Conservation (phyloP, 176 grass and related monocot species). For the Elymus sibiricus region DNA sequence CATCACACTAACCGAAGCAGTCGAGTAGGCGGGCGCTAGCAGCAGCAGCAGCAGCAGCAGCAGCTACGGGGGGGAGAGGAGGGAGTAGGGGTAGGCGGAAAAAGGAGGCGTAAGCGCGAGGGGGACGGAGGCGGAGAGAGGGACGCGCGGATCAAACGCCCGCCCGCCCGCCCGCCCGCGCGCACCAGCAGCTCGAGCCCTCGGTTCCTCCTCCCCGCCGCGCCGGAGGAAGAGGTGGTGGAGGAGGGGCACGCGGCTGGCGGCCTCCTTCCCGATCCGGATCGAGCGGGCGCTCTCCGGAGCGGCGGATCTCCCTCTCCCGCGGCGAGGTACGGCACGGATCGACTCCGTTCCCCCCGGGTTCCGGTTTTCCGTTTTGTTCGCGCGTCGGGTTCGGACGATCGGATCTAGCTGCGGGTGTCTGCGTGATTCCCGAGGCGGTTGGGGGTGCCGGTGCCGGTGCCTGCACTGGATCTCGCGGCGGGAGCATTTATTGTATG, state of each 20-base stretch:
- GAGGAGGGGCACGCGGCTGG: background rate
- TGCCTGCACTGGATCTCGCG: slow-evolving; percentile 9
- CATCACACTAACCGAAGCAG: background rate
- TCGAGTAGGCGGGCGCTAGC: background rate
- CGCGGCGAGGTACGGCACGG: slow-evolving; percentile 32
- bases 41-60: too few species aligned
- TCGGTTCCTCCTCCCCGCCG: background rate
- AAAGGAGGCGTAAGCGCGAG: slow-evolving; percentile 33
- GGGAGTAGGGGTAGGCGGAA: slow-evolving; percentile 30
- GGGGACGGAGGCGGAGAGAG: background rate
- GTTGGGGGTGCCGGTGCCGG: background rate
- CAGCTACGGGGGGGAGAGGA: background rate
- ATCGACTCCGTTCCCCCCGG: background rate
- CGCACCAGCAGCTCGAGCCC: background rate
- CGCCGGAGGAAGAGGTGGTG: background rate
- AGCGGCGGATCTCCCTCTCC: slow-evolving; percentile 27
- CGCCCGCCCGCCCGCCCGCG: background rate
- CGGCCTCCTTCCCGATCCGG: background rate
- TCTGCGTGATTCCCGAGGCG: slow-evolving; percentile 12
- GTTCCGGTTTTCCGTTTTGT: background rate
- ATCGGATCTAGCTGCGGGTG: slow-evolving; percentile 16
- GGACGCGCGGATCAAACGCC: slow-evolving; percentile 21
- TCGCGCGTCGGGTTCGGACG: background rate
- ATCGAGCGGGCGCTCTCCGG: background rate
- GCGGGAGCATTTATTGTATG: slow-evolving; percentile 11